Base-by-base conservation (phyloP, 1,284 basidiomycete species). In the Moesziomyces parantarcticus region DNA sequence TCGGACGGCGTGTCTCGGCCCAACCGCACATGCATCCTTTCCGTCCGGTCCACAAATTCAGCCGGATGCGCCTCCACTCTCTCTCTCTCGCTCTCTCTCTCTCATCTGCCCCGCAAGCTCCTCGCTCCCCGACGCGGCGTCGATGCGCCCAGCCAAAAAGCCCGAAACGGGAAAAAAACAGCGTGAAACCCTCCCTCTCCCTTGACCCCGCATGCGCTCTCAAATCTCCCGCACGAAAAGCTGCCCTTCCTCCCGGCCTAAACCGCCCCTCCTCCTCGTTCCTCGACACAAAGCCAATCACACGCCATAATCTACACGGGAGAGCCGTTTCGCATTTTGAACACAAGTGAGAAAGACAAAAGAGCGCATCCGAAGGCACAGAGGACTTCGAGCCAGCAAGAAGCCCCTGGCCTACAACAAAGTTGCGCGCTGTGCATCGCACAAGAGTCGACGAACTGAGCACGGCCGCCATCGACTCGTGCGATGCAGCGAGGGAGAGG, bases 341-440 rank as follows among this genome's bases (percentile, higher is more conserved):
- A 39, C 14, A 39, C 14, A 39, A 39, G 36, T 18, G 36, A 39
- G 36, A 5, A 8, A 39, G 36, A 18, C 4, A 39, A 13, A 39
- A n/a, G 6, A 18, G 36, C 36, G 36, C 14, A n/a, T n/a, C n/a
- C n/a, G n/a, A 1, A 39, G 36, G 36, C 5, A 39, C 14, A 18
- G 36, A 13, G 11, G 18, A 39, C 36, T 39, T 39, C 36, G 36
- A 39, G 36, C 36, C 36, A 39, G 36, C 36, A 39, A 39, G 36
- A 39, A 39, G 36, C 29, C 36, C n/a, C n/a, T n/a, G 18, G 36
- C 36, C 49, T 50, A n/a, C 39, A 50, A 34, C 49, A 18, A 43
- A 21, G 11, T 11, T 20, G n/a, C 22, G 20, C n/a, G 41, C 29
- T 1, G 29, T 13, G 29, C 10, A 32, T 11, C 6, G 29, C 29